These are phyloP conservation scores for Mastigamoeba balamuthi DNA, from an alignment of 78 protist species.

Conservation along the genomic window DNA sequence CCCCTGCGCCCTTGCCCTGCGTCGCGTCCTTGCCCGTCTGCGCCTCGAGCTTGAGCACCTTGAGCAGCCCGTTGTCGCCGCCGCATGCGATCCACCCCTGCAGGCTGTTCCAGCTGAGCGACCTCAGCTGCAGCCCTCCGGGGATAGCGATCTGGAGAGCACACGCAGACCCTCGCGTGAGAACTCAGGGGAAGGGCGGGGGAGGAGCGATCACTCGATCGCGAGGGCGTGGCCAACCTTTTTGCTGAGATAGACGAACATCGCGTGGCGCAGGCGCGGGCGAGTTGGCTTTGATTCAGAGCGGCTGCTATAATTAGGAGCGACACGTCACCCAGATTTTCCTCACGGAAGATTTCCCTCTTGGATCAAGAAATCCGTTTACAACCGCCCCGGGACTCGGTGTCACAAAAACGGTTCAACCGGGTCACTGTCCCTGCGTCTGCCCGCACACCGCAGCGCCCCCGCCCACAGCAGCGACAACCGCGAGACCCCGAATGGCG, in stretches of 20 bases:
- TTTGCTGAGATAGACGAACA: slow-evolving; percentile 53
- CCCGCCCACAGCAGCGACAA: too few species aligned
- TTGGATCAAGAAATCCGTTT: too few species aligned
- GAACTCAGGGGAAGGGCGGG: background rate
- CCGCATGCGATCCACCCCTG: slow-evolving; percentile 76
- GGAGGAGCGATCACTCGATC: background rate
- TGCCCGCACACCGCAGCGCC: too few species aligned
- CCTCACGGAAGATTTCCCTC: too few species aligned
- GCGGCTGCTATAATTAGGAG: too few species aligned
- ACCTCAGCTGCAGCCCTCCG: slow-evolving; percentile 25
- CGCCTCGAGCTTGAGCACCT: slow-evolving; percentile 28
- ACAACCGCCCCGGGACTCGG: too few species aligned
- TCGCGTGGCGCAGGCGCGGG: too few species aligned
- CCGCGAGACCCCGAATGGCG: too few species aligned
- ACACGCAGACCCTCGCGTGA: background rate
- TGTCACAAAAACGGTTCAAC: too few species aligned
- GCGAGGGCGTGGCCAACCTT: background rate
- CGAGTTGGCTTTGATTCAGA: too few species aligned
- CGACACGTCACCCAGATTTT: too few species aligned
- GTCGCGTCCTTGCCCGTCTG: background rate
- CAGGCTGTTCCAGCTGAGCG: slow-evolving; percentile 51
- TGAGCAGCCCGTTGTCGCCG: slow-evolving; percentile 65
- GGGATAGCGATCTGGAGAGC: slow-evolving; percentile 69
- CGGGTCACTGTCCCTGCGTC: too few species aligned
- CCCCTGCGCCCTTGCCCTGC: background rate